These are phyloP conservation scores for Blastobotrys robertii DNA, from an alignment of 805 yeast species.

Conservation along the genomic window DNA sequence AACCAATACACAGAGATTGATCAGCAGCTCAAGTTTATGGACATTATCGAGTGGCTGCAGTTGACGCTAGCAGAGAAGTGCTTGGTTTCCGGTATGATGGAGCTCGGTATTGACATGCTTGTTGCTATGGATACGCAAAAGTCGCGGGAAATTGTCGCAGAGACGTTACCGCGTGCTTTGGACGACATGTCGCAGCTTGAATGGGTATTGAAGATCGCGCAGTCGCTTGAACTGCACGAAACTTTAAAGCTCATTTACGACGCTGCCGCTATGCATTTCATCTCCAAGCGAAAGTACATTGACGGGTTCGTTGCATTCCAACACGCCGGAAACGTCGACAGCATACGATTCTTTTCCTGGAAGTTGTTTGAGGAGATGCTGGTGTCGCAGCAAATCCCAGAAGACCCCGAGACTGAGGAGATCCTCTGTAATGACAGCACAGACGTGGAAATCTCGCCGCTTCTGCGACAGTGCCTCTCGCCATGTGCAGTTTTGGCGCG, in stretches of 20 bases:
- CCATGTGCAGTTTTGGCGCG: constrained; percentile 25
- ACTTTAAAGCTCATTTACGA: constrained; percentile 4
- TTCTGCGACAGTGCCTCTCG: constrained; percentile 23
- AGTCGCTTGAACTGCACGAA: constrained; percentile 3
- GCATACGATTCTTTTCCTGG: constrained; percentile 20
- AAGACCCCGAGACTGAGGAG: constrained; percentile 5
- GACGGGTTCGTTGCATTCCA: constrained; percentile 21
- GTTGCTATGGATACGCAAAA: constrained; percentile 13
- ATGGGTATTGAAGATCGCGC: constrained; percentile 8
- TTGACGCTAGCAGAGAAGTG: constrained; percentile 20
- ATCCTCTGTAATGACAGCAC: constrained; percentile 2
- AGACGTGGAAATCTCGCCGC: constrained; percentile 6
- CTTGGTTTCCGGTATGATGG: constrained; percentile 5
- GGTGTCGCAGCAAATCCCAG: constrained; percentile 10
- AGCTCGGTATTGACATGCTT: constrained; percentile 22
- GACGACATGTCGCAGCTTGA: constrained; percentile 10
- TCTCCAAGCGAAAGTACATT: constrained; percentile 7
- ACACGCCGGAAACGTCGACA: constrained; percentile 12
- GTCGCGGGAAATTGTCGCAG: constrained; percentile 13
- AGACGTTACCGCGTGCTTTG: constrained; percentile 7
- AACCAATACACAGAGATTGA: constrained; percentile 18
- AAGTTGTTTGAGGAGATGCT: constrained; percentile 18
- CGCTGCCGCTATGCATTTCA: constrained; percentile 9
- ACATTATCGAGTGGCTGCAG: constrained; percentile 18
- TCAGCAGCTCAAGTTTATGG: constrained; percentile 4